Base-by-base conservation (phyloP, 108 stramenopile genomes). In the Parietichytrium sp. region DNA sequence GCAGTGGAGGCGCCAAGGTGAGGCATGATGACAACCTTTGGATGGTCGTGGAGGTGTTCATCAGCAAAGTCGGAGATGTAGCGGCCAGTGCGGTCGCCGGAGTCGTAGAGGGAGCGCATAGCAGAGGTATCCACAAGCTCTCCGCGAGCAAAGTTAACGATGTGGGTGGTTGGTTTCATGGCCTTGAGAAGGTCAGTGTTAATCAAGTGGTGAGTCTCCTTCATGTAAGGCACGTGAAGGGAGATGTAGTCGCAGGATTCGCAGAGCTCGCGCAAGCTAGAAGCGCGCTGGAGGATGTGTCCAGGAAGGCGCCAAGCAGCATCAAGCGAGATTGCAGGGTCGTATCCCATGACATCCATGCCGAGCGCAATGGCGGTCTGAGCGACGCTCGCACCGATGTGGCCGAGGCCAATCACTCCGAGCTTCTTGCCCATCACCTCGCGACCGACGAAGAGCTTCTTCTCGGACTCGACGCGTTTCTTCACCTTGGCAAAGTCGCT, bases 1-100 rank as follows among this genome's bases (percentile, higher is more conserved):
- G 89, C 93, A 15, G 97, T 97, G 23, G 94, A 95, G 42, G 97
- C 97, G 42, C 97, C 97, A 61, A 97, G 90, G 82, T 97, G 97
- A 20, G 97, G 97, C 20, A 95, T 87, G 81, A 93, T 86, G 55
- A 97, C 85, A 29, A 94, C 84, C 83, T 94, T 94, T 45, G 90
- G 85, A 87, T 95, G 94, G 51, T 92, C 89, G 90, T 91, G 91
- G 54, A 95, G 89, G 29, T 79, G 78, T 55, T 86, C 85, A 4
- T 29, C 13, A n/a, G 54, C 83, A n/a, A 82, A 80, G 36, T 54
- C 80, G 38, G 83, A 79, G 4, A 86, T 15, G 49, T 48, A 79
- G 18, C 61, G 82, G 50, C 83, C 83, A 80, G 87, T 93, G 15
- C 85, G 85, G 55, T 91, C 80, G 23, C 91, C 91, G 31, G 81